Evolutionary conservation across 2,329 filamentous ascomycete genomes (phyloP).

Genomic region (Neopestalotiopsis rosae): DNA sequence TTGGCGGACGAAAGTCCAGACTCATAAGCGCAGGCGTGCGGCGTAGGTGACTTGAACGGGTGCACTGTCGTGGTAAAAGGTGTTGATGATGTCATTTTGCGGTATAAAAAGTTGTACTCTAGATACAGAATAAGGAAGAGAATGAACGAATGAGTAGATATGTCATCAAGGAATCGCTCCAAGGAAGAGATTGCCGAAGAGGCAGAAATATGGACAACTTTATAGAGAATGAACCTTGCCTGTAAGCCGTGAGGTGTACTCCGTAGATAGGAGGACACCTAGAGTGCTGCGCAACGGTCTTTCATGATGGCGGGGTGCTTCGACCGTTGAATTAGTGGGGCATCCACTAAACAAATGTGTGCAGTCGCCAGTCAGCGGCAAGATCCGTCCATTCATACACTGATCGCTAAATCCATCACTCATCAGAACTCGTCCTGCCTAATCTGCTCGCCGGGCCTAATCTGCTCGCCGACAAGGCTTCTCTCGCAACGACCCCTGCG

Average conservation of each 20-base stretch:
- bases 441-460: not conserved
- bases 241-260: not conserved
- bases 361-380: not conserved
- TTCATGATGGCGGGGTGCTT: not conserved
- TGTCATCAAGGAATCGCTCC: too few relatives aligned
- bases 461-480: not conserved
- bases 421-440: not conserved
- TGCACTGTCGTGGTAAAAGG: conserved; percentile 53
- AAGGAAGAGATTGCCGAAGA: not conserved
- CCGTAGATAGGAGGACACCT: not conserved
- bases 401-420: not conserved
- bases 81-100: conserved; percentile 7
- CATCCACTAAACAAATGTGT: too few relatives aligned
- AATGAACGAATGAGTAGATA: too few relatives aligned
- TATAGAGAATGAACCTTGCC: not conserved
- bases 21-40: conserved; percentile 53
- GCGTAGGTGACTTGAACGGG: conserved; percentile 47
- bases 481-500: not conserved
- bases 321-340: not conserved
- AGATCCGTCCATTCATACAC: not conserved
- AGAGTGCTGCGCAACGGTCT: not conserved
- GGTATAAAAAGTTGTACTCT: not conserved
- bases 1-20: conserved; percentile 44
- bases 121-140: not conserved
- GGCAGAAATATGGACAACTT: conserved; percentile 1